These are phyloP conservation scores for Candida namnaoensis DNA, from an alignment of 805 yeast genomes.

Conservation along the genomic window DNA sequence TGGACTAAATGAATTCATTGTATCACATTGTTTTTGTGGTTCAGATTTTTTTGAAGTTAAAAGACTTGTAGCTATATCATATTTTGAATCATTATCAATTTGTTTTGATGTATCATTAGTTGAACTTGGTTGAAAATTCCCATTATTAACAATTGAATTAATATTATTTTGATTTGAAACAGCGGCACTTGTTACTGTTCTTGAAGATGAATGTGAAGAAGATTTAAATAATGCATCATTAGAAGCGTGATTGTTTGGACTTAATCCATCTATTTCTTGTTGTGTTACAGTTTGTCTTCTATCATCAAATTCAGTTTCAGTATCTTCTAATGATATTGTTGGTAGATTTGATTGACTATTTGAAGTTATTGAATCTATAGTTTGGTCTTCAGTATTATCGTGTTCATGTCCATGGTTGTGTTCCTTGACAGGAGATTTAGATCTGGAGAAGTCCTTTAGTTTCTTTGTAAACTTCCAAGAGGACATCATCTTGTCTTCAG, in stretches of 20 bases:
- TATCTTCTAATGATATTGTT: background rate
- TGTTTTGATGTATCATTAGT: too few species aligned
- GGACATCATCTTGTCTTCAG: slow-evolving; percentile 7
- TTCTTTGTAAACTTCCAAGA: slow-evolving; percentile 37
- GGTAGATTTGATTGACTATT: background rate
- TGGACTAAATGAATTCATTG: slow-evolving; percentile 31
- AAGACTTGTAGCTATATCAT: background rate
- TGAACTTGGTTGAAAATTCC: background rate
- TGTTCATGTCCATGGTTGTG: background rate
- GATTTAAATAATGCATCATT: background rate
- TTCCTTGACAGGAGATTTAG: slow-evolving; percentile 12
- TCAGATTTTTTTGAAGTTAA: background rate
- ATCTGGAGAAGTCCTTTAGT: slow-evolving; percentile 16
- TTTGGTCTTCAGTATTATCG: too few species aligned
- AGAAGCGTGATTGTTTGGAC: background rate
- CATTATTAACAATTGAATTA: too few species aligned
- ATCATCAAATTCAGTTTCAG: background rate
- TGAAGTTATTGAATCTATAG: too few species aligned
- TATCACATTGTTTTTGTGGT: slow-evolving; percentile 1
- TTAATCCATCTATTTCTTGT: background rate
- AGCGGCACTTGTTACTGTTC: background rate
- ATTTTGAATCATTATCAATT: too few species aligned
- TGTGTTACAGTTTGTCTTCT: background rate
- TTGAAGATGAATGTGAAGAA: slow-evolving; percentile 1
- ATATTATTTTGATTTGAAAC: background rate